These are phyloP conservation scores for Pisolithus orientalis DNA, from an alignment of 768 basidiomycete genomes.

Conservation along the genomic window DNA sequence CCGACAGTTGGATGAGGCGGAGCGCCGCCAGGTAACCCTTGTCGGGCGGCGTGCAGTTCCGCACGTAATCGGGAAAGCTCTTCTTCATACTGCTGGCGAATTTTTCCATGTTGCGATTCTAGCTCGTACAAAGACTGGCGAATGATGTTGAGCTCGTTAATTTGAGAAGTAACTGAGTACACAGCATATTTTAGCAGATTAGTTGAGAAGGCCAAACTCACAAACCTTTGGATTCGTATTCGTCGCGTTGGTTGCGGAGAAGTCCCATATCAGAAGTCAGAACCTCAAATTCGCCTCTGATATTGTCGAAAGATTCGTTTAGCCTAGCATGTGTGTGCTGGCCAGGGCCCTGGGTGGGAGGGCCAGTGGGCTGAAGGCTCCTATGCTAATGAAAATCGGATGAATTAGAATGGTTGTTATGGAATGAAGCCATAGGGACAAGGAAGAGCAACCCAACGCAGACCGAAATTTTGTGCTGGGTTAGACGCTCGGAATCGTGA, in stretches of 20 bases:
- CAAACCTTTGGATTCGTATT: constrained; percentile 85
- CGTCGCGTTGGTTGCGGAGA: constrained; percentile 76
- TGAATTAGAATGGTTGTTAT: constrained; percentile 12
- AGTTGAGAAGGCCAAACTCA: constrained; percentile 8
- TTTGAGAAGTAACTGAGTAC: constrained; percentile 63
- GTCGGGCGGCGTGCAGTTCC: constrained; percentile 54
- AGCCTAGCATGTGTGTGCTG: constrained; percentile 44
- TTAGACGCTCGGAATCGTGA: constrained; percentile 2
- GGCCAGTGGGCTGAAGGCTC: constrained; percentile 47
- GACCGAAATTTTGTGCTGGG: constrained; percentile 21
- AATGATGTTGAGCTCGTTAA: constrained; percentile 87
- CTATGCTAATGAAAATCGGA: constrained; percentile 34
- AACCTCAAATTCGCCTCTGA: constrained; percentile 80
- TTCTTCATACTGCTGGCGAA: constrained; percentile 81
- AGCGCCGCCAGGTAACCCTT: constrained; percentile 29
- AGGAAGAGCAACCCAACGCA: constrained; percentile 3
- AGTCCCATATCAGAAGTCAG: constrained; percentile 61
- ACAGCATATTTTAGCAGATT: constrained; percentile 6
- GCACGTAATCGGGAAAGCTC: constrained; percentile 68
- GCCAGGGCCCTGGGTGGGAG: constrained; percentile 35
- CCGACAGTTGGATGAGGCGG: constrained; percentile 31
- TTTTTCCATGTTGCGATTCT: constrained; percentile 81
- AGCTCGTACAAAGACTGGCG: constrained; percentile 88
- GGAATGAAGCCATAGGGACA: background rate
- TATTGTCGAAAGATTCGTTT: constrained; percentile 73